These are phyloP conservation scores for Aethionema arabicum DNA, from an alignment of 345 rosid species.

Conservation along the genomic window DNA sequence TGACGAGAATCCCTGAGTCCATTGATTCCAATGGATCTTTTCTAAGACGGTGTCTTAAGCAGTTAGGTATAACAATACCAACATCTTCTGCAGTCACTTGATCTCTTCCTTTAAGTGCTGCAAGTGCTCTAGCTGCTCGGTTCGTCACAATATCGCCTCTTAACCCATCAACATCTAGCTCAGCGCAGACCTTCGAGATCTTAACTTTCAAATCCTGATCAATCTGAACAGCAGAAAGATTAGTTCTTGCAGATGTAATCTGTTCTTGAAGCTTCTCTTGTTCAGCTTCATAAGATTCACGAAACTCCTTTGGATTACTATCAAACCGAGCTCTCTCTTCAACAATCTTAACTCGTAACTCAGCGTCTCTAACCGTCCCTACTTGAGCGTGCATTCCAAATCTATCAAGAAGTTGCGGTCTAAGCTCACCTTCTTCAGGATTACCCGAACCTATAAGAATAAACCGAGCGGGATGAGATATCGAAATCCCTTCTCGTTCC, in stretches of 20 bases:
- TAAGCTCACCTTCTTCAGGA: slow-evolving; percentile 92
- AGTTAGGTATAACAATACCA: slow-evolving; percentile 87
- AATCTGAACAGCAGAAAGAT: slow-evolving; percentile 67
- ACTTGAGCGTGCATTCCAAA: slow-evolving; percentile 98
- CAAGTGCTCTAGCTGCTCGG: slow-evolving; percentile 92
- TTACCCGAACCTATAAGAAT: slow-evolving; percentile 93
- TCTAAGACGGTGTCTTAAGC: slow-evolving; percentile 87
- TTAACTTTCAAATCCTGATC: slow-evolving; percentile 79
- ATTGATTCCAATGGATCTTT: slow-evolving; percentile 95
- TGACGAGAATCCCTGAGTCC: slow-evolving; percentile 80
- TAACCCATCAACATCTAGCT: slow-evolving; percentile 86
- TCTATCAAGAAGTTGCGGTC: slow-evolving; percentile 89
- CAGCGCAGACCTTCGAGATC: slow-evolving; percentile 89
- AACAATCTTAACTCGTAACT: slow-evolving; percentile 87
- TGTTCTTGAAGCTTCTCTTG: slow-evolving; percentile 81
- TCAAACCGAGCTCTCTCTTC: slow-evolving; percentile 91
- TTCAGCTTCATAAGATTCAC: slow-evolving; percentile 65
- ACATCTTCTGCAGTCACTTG: slow-evolving; percentile 76
- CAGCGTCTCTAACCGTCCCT: slow-evolving; percentile 85
- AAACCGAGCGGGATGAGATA: slow-evolving; percentile 90
- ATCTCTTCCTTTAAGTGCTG: slow-evolving; percentile 79
- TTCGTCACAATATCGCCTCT: slow-evolving; percentile 91
- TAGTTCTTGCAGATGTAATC: slow-evolving; percentile 60
- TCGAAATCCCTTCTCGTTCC: slow-evolving; percentile 94
- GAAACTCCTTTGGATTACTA: slow-evolving; percentile 78